Evolutionary conservation across 1,284 basidiomycete species (phyloP).

Genomic region (Rhodotorula sp.): DNA sequence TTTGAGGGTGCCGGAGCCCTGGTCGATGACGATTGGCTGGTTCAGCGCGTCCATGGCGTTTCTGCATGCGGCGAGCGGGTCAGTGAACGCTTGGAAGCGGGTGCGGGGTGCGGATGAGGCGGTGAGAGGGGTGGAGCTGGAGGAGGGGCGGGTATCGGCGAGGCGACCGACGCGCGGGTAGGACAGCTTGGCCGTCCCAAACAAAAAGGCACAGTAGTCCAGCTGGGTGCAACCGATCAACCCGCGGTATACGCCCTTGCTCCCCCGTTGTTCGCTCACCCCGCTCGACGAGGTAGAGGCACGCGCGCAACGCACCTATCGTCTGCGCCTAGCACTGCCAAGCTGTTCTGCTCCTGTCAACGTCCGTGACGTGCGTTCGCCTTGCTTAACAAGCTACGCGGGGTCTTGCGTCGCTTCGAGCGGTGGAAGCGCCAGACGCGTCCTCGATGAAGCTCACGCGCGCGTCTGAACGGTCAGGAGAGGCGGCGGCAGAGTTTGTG

Average conservation of each 20-base stretch:
- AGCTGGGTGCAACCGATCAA: too few relatives aligned
- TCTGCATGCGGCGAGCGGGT: background rate
- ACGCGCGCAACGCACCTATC: background rate
- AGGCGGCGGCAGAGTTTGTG: background rate
- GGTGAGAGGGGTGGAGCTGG: background rate
- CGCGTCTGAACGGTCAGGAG: background rate
- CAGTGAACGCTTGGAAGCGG: background rate
- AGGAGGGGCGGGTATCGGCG: too few relatives aligned
- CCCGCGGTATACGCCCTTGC: background rate
- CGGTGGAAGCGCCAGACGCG: background rate
- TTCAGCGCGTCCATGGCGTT: constrained; percentile 19
- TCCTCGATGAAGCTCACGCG: background rate
- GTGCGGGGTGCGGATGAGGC: too few relatives aligned
- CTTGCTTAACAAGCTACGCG: too few relatives aligned
- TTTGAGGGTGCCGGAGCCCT: constrained; percentile 97
- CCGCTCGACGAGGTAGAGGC: background rate
- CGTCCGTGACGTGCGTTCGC: too few relatives aligned
- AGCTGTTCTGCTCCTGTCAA: background rate
- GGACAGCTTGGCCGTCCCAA: too few relatives aligned
- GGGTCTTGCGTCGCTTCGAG: background rate
- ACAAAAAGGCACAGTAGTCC: too few relatives aligned
- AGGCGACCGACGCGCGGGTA: too few relatives aligned
- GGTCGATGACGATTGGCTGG: constrained; percentile 60
- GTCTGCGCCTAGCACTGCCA: background rate
- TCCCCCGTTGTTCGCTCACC: background rate